Evolutionary conservation across 169 alveolate species (phyloP), one percentile per base, ranked within the genome.

Genomic region (Eimeria praecox): DNA sequence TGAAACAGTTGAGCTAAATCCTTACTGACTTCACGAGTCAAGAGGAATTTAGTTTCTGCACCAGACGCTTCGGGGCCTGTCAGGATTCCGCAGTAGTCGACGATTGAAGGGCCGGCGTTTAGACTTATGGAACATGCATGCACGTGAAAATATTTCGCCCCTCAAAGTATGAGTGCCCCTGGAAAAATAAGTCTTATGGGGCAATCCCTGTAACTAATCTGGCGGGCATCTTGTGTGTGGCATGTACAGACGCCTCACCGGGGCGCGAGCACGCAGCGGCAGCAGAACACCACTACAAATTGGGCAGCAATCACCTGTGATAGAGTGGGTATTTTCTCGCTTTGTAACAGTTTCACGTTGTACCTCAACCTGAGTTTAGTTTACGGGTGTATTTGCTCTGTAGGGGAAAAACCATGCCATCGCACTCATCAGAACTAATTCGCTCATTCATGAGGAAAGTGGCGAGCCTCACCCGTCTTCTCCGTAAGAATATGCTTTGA

Each of bases 391-490:
- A 0, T 38, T 38, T 38, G 10, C 5, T 20, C 54, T 16, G 83
- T 4, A 18, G 16, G 5, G 54, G n/a, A 16, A 16, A 33, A 38
- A 73, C 83, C 33, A 73, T 38, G 54, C 54, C 83, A 18, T 3
- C 33, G 52, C 24, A 35, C 52, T 3, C 83, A 14, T 38, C 83
- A 73, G 83, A 38, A 73, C 42, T 14, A 35, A 18, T 73, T 38
- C 83, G 54, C 83, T 33, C 33, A 38, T 20, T 38, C 30, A 73
- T 73, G 83, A 73, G 83, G 83, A 73, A 38, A 38, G 52, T 18
- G 49, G 54, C 83, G 33, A 18, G 83, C 83, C 54, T 73, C 33
- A 20, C 49, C 54, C 52, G 88, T 78, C 59, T 78, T 44, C 77
- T 83, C 54, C 91, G 91, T 83, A 83, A 83, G 88, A 9, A 78